Conservation (phyloP, 1,284 basidiomycete species). For the Anthracocystis walkeri region DNA sequence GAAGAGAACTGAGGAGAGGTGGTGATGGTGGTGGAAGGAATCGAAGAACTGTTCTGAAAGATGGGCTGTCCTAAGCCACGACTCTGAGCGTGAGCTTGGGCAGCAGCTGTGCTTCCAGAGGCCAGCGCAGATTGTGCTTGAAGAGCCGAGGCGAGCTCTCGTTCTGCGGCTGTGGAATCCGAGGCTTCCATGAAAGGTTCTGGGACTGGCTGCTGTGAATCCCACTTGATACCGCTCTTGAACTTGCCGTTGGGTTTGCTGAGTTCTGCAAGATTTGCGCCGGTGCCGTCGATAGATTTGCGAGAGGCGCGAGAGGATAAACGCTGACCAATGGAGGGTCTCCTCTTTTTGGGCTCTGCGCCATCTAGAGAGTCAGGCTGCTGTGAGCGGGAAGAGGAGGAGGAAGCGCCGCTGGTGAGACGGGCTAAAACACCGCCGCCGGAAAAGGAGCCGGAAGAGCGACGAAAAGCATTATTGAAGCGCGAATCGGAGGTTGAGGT, state of each 20-base stretch:
- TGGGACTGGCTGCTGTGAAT: constrained; percentile 29
- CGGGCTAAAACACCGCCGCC: constrained; percentile 25
- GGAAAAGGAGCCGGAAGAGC: constrained; percentile 22
- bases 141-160: constrained; percentile 12
- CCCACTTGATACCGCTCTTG: constrained; percentile 54
- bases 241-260: constrained; percentile 51
- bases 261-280: constrained; percentile 49
- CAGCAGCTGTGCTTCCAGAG: constrained; percentile 55
- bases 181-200: constrained; percentile 57
- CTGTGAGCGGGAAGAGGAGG: constrained; percentile 8
- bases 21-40: neutral
- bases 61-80: constrained; percentile 40
- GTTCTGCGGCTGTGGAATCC: constrained; percentile 19
- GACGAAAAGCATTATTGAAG: constrained; percentile 33
- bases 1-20: constrained; percentile 4
- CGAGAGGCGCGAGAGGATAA: constrained; percentile 32
- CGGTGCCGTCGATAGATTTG: constrained; percentile 18
- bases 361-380: neutral
- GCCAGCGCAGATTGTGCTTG: constrained; percentile 22
- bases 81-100: constrained; percentile 37
- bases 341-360: constrained; percentile 8
- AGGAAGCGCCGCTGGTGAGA: constrained; percentile 21
- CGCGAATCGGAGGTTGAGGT: constrained; percentile 19
- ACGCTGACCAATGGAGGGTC: constrained; percentile 33
- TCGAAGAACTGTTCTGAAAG: constrained; percentile 19